Evolutionary conservation across 176 grass and related monocot genomes (phyloP), one percentile per base, ranked within the genome.

Genomic region (Carex scoparia): DNA sequence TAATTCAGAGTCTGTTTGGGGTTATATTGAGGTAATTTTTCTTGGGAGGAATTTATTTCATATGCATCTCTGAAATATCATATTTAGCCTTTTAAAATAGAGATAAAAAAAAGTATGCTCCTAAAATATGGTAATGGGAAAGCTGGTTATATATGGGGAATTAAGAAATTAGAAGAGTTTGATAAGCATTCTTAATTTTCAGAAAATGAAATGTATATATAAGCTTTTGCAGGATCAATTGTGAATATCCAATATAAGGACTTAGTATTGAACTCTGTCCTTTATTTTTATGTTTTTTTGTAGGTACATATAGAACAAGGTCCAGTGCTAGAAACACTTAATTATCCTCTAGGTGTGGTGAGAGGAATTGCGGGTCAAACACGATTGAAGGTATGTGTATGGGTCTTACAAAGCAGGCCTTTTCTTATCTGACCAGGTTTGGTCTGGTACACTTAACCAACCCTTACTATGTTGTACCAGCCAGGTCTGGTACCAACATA

Each of bases 281-380:
- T 57, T 69, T n/a, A 55, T 57, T 79, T 14, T 30, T 49, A 8
- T 5, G 19, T 3, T 63, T 78, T 61, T 79, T 82, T 49, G 18
- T 79, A 99, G 96, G 88, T 99, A 64, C 96, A 99, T 83, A 86
- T 99, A 7, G 96, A 99, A 88, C 96, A 99, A 94, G 96, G 93
- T 4, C 96, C 96, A 73, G 93, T 95, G 15, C 81, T 99, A 61
- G 96, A 99, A 87, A 92, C 96, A 9, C 90, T 99, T n/a, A 81
- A 48, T 4, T 94, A 94, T 88, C 96, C 93, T 10, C 88, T 99
- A 69, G 96, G 96, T 7, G 81, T 94, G 49, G 96, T 99, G 35
- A 92, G 92, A 88, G 96, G 96, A 85, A 99, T 99, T 78, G 96
- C 96, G 60, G 96, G 96, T 40, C 96, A 99, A 69, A 99, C 93